Base-by-base conservation (phyloP, 805 yeast species). In the Vanderwaltozyma polyspora region DNA sequence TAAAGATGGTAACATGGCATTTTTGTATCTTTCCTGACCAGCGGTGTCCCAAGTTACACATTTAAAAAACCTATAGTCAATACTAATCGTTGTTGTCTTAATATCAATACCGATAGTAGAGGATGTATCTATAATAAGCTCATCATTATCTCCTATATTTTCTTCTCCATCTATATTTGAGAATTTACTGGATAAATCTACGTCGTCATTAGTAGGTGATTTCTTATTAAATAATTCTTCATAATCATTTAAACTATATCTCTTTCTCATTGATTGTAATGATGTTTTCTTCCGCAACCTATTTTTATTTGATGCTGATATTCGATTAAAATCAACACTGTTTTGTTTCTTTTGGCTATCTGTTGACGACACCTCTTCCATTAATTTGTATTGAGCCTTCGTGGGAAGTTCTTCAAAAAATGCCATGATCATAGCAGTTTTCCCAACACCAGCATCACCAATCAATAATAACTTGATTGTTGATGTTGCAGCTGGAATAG, bases 21-120 rank as follows among this genome's bases (percentile, higher is more conserved):
- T 66, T 39, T 68, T 53, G 38, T 63, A 68, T 33, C 71, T 51
- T 43, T 67, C 72, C 48, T 67, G 72, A 3, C 73, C 73, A 3
- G 73, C 73, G 11, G 72, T 67, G 42, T 67, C 72, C 72, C 72
- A 68, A 34, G 67, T 44, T 7, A 62, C 62, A 11, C 67, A 59
- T 42, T 67, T 66, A 51, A 65, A 67, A 30, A 53, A 53, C 29
- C 63, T 49, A 17, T 65, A 62, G 42, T 66, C 70, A 12, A 68
- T 62, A 40, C 63, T 65, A 10, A 67, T 60, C 11, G 61, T 40
- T 32, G 64, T 61, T 7, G 65, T 63, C 46, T 66, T 67, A 30
- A 68, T 53, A 42, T 68, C 72, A 5, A 68, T 63, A 11, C 73
- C 73, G 25, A 68, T 60, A 0, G 72, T 67, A 1, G 68, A 55